phyloP scores from a whole-genome alignment of 1,139 yeast genomes.

The Protomyces lactucae-debilis region DNA sequence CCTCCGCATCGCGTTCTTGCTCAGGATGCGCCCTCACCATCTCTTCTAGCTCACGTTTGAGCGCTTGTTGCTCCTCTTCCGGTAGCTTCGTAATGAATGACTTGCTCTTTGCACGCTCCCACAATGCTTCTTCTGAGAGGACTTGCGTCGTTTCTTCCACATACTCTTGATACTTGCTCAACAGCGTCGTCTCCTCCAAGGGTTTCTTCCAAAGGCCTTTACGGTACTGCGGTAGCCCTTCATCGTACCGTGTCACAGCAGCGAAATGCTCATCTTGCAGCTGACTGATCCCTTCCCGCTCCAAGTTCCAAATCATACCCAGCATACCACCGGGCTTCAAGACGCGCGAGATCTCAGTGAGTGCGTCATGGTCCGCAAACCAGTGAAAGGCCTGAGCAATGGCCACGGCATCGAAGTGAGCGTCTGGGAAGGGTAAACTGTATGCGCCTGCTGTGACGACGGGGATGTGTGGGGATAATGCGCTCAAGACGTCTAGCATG shows the following conservation, averaged over 20 bases:
- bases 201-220: constrained; percentile 49
- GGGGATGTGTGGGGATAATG: constrained; percentile 48
- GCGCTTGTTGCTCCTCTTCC: constrained; percentile 41
- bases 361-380: constrained; percentile 53
- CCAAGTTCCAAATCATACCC: constrained; percentile 58
- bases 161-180: constrained; percentile 41
- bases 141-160: constrained; percentile 37
- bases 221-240: constrained; percentile 57
- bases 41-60: constrained; percentile 41
- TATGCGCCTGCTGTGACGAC: constrained; percentile 47
- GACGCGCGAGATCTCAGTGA: constrained; percentile 52
- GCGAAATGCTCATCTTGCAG: constrained; percentile 42
- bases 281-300: neutral
- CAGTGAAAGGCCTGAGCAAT: constrained; percentile 67
- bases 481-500: constrained; percentile 50
- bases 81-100: constrained; percentile 53
- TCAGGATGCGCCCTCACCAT: constrained; percentile 33
- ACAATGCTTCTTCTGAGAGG: constrained; percentile 41
- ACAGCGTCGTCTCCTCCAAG: constrained; percentile 38
- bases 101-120: constrained; percentile 55
- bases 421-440: constrained; percentile 47
- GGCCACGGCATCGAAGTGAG: constrained; percentile 50
- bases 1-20: neutral
- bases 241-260: constrained; percentile 37
- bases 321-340: constrained; percentile 50